Base-by-base conservation (phyloP, 306 rosid species). In the Ormosia semicastrata region DNA sequence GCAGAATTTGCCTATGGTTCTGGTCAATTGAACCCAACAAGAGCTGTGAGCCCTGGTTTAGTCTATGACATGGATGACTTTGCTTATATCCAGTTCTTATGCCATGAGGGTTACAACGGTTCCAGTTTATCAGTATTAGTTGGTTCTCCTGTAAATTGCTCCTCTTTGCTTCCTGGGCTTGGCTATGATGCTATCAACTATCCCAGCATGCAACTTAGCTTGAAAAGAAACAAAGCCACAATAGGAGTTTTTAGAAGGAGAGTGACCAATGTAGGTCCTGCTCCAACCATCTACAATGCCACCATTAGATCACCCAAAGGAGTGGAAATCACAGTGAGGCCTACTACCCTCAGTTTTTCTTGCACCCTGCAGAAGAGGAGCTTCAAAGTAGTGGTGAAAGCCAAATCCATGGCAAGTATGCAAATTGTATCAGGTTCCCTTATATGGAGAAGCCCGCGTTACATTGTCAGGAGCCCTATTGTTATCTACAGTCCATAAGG, bases 121-220 rank as follows among this genome's bases (percentile, higher is more conserved):
- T 83, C 94, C 33, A 74, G 80, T 6, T 68, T 93, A 36, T 78
- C 89, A 40, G 72, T 63, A 12, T 59, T 95, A 13, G 82, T 83
- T 11, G 97, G 94, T 52, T 86, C 93, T 8, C 78, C 86, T 49
- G 60, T 91, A 13, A 88, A 93, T 9, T 95, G 99, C 73, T 86
- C 98, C 29, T 74, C 94, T 33, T 54, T 93, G 72, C 33, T 90
- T 64, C 96, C 92, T 2, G 97, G 94, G 1, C 73, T 89, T 18
- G 97, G 99, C 29, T 67, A 93, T n/a, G 98, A 95, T 74, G 94
- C 89, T 66, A 83, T 95, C 52, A 95, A 95, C 91, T 93, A 92
- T 66, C 99, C 97, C 34, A 88, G 85, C 3, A 86, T 95, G 73
- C 98, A 93, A 56, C 86, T 95, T 7, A 84, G 74, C 73, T 64